A percentile compares a stretch with the other conserved stretches of the same genome.
Conservation (phyloP, 2,329 filamentous ascomycete species). For the Trichoderma sp. region DNA sequence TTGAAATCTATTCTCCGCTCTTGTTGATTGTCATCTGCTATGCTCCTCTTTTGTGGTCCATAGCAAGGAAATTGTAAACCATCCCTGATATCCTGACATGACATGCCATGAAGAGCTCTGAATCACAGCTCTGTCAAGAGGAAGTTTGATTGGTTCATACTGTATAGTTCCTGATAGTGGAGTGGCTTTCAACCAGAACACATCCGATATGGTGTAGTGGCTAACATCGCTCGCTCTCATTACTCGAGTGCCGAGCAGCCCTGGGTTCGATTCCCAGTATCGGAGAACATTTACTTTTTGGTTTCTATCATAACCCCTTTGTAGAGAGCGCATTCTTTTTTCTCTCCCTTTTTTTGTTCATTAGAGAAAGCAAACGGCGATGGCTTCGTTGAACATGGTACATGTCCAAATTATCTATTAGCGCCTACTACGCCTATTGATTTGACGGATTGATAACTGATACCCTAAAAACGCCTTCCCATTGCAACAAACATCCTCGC, state of each 20-base stretch:
- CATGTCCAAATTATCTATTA: neutral
- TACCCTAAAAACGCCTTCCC: neutral
- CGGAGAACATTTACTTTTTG: conserved; percentile 21
- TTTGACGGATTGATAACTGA: neutral
- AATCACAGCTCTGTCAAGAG: too few species aligned
- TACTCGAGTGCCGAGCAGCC: conserved; percentile 29
- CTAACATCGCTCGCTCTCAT: conserved; percentile 42
- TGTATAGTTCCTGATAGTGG: neutral
- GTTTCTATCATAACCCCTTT: neutral
- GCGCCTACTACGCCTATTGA: neutral
- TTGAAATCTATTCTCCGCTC: neutral
- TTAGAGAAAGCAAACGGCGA: neutral
- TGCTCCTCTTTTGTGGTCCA: neutral
- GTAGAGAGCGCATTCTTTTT: neutral
- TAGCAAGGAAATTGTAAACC: neutral
- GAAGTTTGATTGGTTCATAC: neutral
- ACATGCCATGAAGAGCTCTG: neutral
- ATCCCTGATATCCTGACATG: neutral
- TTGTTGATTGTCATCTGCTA: too few species aligned
- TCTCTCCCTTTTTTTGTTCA: neutral
- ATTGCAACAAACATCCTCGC: neutral
- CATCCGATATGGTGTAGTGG: conserved; percentile 44
- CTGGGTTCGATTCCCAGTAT: conserved; percentile 32
- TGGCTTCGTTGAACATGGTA: neutral
- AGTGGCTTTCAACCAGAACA: neutral